A percentile compares a stretch with the other conserved stretches of the same genome.
Conservation (phyloP, 169 alveolate genomes). For the Nephromyces sp. region DNA sequence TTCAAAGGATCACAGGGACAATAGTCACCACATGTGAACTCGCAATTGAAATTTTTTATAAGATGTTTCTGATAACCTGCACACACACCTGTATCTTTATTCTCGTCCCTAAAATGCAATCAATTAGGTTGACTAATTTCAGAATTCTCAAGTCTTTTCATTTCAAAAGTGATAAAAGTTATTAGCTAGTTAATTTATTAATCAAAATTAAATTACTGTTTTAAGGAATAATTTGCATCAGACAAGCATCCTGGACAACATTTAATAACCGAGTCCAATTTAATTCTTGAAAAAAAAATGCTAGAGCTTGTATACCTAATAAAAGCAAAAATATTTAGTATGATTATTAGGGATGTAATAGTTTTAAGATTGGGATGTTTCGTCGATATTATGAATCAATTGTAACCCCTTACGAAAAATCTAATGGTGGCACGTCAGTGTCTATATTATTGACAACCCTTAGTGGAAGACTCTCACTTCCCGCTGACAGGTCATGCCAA, state of each 20-base stretch:
- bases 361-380: not conserved
- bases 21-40: not conserved
- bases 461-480: constrained; percentile 50
- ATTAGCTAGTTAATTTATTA: no score
- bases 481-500: constrained; percentile 57
- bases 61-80: no score
- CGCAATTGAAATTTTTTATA: not conserved
- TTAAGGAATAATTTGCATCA: no score
- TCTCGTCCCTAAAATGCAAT: no score
- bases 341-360: not conserved
- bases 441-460: constrained; percentile 58
- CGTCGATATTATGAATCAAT: not conserved
- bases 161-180: no score
- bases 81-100: no score
- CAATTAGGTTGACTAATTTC: no score
- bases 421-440: constrained; percentile 52
- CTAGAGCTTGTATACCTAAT: not conserved
- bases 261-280: not conserved
- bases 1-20: constrained; percentile 56
- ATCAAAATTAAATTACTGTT: no score
- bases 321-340: not conserved
- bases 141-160: no score
- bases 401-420: constrained; percentile 46
- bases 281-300: not conserved
- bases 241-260: not conserved